A percentile compares a stretch with the other conserved stretches of the same genome.
Conservation (phyloP, 1,284 basidiomycete genomes). For the Apiotrichum brassicae region DNA sequence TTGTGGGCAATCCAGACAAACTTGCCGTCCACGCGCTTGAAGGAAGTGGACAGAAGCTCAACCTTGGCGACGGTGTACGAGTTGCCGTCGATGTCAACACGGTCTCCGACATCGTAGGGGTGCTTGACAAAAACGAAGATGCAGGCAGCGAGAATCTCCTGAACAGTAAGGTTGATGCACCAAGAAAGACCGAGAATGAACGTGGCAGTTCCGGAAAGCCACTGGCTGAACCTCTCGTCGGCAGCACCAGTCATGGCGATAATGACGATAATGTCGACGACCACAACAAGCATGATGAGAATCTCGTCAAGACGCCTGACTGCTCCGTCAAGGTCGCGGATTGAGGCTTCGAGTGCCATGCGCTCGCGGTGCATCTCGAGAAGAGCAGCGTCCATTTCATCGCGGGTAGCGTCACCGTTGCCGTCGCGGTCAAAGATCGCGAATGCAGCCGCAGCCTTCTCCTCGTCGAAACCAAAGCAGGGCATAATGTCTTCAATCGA, state of each 20-base stretch:
- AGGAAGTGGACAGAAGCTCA: constrained; percentile 65
- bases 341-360: constrained; percentile 73
- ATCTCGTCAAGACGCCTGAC: constrained; percentile 58
- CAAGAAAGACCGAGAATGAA: constrained; percentile 78
- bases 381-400: constrained; percentile 70
- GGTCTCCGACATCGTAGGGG: constrained; percentile 84
- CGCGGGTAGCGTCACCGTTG: constrained; percentile 70
- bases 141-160: constrained; percentile 50
- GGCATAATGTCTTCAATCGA: constrained; percentile 64
- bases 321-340: constrained; percentile 86
- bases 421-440: constrained; percentile 74
- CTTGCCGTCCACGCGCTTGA: constrained; percentile 49
- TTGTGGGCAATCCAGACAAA: constrained; percentile 59
- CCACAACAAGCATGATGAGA: constrained; percentile 51
- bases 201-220: constrained; percentile 70
- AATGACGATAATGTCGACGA: constrained; percentile 66
- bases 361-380: constrained; percentile 80
- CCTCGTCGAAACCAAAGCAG: constrained; percentile 59
- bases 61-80: constrained; percentile 81
- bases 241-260: constrained; percentile 54
- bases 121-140: constrained; percentile 80
- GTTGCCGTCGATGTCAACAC: constrained; percentile 52
- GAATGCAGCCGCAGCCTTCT: constrained; percentile 62
- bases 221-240: background rate
- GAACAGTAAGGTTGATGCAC: constrained; percentile 67